Conservation (phyloP, 345 rosid species). For the Eucalyptus grandis region DNA sequence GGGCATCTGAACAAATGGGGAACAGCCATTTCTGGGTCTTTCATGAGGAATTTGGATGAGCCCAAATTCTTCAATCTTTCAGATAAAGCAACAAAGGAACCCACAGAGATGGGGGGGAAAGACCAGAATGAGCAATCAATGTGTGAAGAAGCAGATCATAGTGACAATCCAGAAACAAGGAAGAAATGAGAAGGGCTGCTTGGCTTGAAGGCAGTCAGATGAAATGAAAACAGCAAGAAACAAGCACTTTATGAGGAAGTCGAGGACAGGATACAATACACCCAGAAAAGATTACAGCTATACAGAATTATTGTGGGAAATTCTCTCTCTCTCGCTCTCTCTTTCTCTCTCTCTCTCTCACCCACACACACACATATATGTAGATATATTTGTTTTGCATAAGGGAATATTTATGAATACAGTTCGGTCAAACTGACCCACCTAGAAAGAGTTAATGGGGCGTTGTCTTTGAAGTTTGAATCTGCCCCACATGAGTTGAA, state of each 20-base stretch:
- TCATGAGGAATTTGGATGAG: not conserved
- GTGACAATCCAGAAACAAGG: not conserved
- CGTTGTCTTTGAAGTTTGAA: not conserved
- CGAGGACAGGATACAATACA: too few relatives aligned
- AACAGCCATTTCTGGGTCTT: slow-evolving; percentile 13
- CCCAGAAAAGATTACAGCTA: not conserved
- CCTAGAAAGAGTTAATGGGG: not conserved
- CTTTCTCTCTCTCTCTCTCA: slow-evolving; percentile 1
- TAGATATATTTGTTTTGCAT: not conserved
- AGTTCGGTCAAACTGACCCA: slow-evolving; percentile 34
- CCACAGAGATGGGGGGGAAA: not conserved
- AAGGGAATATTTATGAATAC: not conserved
- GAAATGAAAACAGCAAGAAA: not conserved
- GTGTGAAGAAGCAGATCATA: not conserved
- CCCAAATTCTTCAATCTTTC: not conserved
- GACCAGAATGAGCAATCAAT: not conserved
- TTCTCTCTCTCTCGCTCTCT: not conserved
- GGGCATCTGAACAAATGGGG: slow-evolving; percentile 63
- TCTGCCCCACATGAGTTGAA: not conserved
- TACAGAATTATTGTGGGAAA: not conserved
- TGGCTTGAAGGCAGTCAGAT: not conserved
- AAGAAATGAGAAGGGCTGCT: not conserved
- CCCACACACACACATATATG: not conserved
- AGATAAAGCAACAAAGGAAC: not conserved
- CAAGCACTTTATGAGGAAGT: not conserved